phyloP scores from a whole-genome alignment of 2,329 filamentous ascomycete species.

The Trichoderma breve region DNA sequence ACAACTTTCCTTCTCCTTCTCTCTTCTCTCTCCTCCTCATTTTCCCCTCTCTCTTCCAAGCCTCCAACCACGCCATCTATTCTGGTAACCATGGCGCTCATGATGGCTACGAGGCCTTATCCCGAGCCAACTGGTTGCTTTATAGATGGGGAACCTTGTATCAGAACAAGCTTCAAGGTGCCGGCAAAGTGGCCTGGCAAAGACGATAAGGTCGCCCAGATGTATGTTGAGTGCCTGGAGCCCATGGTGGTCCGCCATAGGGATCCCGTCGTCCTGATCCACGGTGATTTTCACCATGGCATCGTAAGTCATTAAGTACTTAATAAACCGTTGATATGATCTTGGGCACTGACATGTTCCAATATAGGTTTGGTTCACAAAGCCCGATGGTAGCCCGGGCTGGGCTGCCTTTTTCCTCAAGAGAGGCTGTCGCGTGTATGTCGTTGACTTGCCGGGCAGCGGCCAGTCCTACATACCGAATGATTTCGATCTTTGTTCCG shows the following conservation, averaged over 20 bases:
- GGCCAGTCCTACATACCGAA: slow-evolving; percentile 37
- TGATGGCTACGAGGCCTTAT: not conserved
- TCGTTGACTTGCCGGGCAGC: slow-evolving; percentile 42
- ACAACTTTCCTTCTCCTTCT: not conserved
- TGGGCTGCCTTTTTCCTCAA: slow-evolving; percentile 47
- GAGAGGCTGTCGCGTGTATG: slow-evolving; percentile 42
- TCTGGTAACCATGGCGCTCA: not conserved
- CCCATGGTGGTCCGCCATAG: not conserved
- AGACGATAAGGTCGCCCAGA: not conserved
- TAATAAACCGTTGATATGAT: not conserved
- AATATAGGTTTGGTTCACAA: slow-evolving; percentile 43
- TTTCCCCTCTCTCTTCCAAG: not conserved
- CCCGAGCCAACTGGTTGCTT: not conserved
- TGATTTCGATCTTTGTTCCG: slow-evolving; percentile 16
- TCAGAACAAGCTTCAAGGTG: not conserved
- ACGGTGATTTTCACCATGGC: slow-evolving; percentile 38
- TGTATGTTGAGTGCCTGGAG: not conserved
- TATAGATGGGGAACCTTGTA: not conserved
- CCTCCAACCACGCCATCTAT: not conserved
- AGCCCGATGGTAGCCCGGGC: slow-evolving; percentile 45
- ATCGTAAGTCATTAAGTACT: slow-evolving; percentile 26
- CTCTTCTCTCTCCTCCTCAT: not conserved
- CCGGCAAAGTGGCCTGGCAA: not conserved
- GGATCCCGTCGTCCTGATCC: slow-evolving; percentile 34
- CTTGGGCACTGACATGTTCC: not conserved